Conservation (phyloP, 1,284 basidiomycete genomes). For the Boletus semigastroideus region DNA sequence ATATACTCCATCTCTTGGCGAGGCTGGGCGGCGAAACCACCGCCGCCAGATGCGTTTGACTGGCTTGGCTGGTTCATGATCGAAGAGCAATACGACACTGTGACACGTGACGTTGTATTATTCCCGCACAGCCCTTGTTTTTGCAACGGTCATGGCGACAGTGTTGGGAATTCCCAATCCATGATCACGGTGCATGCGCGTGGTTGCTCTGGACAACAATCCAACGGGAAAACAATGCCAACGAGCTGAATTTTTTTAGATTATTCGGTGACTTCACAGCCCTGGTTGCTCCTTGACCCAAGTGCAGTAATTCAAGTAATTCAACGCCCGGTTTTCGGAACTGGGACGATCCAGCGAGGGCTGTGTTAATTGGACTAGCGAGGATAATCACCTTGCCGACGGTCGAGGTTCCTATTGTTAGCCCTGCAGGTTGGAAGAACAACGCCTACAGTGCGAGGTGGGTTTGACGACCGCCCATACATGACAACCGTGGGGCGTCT, state of each 20-base stretch:
- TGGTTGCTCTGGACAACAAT: conserved; percentile 13
- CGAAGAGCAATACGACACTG: background rate
- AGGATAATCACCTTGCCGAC: conserved; percentile 36
- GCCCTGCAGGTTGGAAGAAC: conserved; percentile 34
- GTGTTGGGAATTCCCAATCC: conserved; percentile 12
- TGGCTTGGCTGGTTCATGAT: conserved; percentile 33
- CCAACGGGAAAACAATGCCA: background rate
- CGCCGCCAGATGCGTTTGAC: conserved; percentile 16
- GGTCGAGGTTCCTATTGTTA: conserved; percentile 35
- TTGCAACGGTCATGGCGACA: conserved; percentile 14
- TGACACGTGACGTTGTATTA: conserved; percentile 18
- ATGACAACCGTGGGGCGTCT: conserved; percentile 40
- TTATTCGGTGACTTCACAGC: conserved; percentile 1
- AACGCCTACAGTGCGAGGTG: conserved; percentile 37
- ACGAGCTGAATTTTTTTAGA: background rate
- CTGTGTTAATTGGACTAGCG: conserved; percentile 22
- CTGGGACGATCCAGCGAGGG: conserved; percentile 15
- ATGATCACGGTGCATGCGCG: conserved; percentile 12
- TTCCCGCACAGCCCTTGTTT: background rate
- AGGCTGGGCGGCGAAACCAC: conserved; percentile 37
- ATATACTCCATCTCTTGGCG: conserved; percentile 85
- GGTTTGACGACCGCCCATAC: conserved; percentile 36
- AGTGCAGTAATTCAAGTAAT: background rate
- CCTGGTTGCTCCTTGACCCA: background rate
- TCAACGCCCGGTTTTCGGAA: conserved; percentile 16